Evolutionary conservation across 169 alveolate species (phyloP).

Genomic region (Babesia microti): DNA sequence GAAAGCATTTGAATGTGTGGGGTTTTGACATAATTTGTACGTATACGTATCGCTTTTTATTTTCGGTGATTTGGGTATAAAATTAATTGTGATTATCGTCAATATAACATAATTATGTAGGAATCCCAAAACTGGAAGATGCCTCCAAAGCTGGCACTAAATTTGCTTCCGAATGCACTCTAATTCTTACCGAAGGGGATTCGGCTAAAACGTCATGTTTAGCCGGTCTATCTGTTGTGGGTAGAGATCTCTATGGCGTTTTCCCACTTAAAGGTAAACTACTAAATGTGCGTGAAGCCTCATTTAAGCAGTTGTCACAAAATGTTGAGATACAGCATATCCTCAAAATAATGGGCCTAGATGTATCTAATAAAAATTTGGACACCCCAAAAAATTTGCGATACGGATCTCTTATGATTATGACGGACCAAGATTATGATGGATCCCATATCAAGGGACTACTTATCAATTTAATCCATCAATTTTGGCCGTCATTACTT

Average conservation of each 20-base stretch:
- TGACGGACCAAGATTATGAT: conserved; percentile 99
- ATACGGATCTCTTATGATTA: conserved; percentile 96
- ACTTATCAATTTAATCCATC: conserved; percentile 92
- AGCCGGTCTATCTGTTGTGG: conserved; percentile 98
- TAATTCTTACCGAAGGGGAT: conserved; percentile 99
- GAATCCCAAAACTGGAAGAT: conserved; percentile 97
- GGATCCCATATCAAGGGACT: conserved; percentile 99
- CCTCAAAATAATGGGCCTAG: conserved; percentile 90
- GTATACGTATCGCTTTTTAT: conserved; percentile 33
- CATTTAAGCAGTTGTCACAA: conserved; percentile 82
- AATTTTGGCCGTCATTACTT: conserved; percentile 96
- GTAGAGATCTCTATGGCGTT: conserved; percentile 96
- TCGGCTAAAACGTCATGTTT: conserved; percentile 97
- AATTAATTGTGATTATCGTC: neutral
- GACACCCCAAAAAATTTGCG: conserved; percentile 81
- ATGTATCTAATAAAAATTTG: conserved; percentile 70
- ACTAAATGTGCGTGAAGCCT: conserved; percentile 97
- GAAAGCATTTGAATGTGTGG: neutral
- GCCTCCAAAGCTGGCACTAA: conserved; percentile 98
- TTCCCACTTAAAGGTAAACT: conserved; percentile 98
- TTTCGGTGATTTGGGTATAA: conserved; percentile 21
- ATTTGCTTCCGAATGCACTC: conserved; percentile 85
- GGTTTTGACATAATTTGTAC: conserved; percentile 12
- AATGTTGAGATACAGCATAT: conserved; percentile 93
- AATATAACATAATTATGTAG: conserved; percentile 49